Conservation (phyloP, 1,284 basidiomycete genomes). For the Omphalotus olearius region DNA sequence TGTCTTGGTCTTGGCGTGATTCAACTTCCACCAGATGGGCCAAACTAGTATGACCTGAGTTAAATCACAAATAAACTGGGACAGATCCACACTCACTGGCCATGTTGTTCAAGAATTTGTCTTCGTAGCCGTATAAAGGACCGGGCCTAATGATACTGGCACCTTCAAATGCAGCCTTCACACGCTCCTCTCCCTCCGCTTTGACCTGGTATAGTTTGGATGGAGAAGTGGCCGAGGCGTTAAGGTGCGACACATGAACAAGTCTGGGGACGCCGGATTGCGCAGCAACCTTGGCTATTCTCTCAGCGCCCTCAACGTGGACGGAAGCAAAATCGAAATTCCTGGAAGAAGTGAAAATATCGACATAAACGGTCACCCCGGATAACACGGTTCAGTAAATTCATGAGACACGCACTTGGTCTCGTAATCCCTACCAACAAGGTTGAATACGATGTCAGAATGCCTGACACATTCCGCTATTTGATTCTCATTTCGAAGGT, state of each 20-base stretch:
- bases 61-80: conserved; percentile 9
- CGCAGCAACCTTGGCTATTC: conserved; percentile 81
- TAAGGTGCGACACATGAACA: conserved; percentile 95
- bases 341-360: conserved; percentile 37
- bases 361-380: not conserved
- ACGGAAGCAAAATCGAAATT: conserved; percentile 83
- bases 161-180: conserved; percentile 80
- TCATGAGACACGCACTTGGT: conserved; percentile 65
- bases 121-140: conserved; percentile 89
- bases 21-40: conserved; percentile 95
- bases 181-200: conserved; percentile 86
- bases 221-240: conserved; percentile 76
- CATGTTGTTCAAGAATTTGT: conserved; percentile 92
- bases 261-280: conserved; percentile 80
- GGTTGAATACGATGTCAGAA: conserved; percentile 97
- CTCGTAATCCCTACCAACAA: conserved; percentile 86
- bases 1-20: conserved; percentile 81
- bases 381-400: not conserved
- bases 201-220: conserved; percentile 90
- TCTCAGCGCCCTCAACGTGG: conserved; percentile 74
- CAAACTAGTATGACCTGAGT: conserved; percentile 53
- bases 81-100: conserved; percentile 56
- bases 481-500: conserved; percentile 82
- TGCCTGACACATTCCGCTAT: conserved; percentile 94
- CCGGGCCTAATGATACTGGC: conserved; percentile 91